These are phyloP conservation scores for Aspergillus sp. DNA, from an alignment of 2,329 filamentous ascomycete genomes.

Conservation along the genomic window DNA sequence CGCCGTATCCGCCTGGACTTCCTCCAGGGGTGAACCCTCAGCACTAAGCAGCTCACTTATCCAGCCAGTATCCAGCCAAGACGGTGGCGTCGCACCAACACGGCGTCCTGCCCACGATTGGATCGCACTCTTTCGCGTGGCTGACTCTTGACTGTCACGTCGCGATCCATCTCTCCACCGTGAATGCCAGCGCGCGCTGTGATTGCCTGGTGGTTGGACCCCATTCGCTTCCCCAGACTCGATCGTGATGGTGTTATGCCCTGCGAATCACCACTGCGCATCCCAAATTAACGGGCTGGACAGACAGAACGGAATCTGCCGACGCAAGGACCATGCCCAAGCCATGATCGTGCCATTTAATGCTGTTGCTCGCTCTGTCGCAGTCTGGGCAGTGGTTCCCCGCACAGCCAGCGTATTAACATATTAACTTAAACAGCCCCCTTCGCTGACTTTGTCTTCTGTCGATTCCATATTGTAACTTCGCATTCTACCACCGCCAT, in stretches of 20 bases:
- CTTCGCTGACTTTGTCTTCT: not conserved
- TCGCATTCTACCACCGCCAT: not conserved
- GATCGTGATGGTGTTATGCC: conserved; percentile 6
- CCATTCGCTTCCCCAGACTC: conserved; percentile 5
- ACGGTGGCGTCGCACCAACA: no score
- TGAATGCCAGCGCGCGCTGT: not conserved
- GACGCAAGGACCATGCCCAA: not conserved
- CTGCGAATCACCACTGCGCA: conserved; percentile 1
- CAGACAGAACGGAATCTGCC: not conserved
- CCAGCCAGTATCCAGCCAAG: no score
- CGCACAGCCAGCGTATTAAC: conserved; percentile 3
- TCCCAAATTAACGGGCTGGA: not conserved
- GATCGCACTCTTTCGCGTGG: no score
- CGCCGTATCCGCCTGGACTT: no score
- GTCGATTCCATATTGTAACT: not conserved
- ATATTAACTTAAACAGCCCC: no score
- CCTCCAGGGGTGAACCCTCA: no score
- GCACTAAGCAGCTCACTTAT: no score
- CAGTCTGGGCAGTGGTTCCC: not conserved
- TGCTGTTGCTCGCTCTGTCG: not conserved
- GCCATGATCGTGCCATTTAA: not conserved
- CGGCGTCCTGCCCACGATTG: no score
- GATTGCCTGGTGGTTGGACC: not conserved
- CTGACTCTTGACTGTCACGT: not conserved
- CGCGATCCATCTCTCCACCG: not conserved